Percentiles rank a stretch among this genome's conserved stretches.
Conservation (phyloP, 1,284 basidiomycete species). For the Gastroboletus turbinatus region DNA sequence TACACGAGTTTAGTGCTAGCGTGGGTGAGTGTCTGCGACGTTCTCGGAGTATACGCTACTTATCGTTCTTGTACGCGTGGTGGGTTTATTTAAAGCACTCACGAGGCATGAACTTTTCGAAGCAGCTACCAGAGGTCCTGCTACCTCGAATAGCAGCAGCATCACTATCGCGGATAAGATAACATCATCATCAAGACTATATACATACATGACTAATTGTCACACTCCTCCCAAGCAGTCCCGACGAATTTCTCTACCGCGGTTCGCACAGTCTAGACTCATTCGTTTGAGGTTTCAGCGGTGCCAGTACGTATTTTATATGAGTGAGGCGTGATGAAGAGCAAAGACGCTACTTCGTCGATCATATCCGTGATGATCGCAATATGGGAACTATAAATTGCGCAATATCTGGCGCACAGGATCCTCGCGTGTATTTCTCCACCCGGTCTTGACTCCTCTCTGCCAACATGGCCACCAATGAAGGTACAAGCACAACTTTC, state of each 20-base stretch:
- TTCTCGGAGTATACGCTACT: background rate
- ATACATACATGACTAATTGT: no score
- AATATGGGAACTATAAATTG: slow-evolving; percentile 12
- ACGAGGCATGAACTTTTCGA: background rate
- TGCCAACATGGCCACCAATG: slow-evolving; percentile 12
- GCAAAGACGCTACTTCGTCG: background rate
- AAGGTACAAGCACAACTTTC: background rate
- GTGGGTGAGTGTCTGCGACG: background rate
- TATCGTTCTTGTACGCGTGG: background rate
- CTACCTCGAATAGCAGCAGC: background rate
- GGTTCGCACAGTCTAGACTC: background rate
- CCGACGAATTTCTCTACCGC: background rate
- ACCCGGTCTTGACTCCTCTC: background rate
- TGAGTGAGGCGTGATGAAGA: background rate
- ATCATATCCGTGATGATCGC: slow-evolving; percentile 16
- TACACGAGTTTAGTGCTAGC: no score
- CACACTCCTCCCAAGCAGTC: background rate
- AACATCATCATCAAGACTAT: background rate
- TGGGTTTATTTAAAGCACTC: background rate
- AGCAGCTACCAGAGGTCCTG: background rate
- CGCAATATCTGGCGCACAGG: background rate
- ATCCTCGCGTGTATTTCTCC: background rate
- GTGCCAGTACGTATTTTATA: background rate
- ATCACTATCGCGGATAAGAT: background rate
- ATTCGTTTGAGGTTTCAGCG: background rate